phyloP scores from a whole-genome alignment of 169 alveolate genomes.

The Plasmodium inui region DNA sequence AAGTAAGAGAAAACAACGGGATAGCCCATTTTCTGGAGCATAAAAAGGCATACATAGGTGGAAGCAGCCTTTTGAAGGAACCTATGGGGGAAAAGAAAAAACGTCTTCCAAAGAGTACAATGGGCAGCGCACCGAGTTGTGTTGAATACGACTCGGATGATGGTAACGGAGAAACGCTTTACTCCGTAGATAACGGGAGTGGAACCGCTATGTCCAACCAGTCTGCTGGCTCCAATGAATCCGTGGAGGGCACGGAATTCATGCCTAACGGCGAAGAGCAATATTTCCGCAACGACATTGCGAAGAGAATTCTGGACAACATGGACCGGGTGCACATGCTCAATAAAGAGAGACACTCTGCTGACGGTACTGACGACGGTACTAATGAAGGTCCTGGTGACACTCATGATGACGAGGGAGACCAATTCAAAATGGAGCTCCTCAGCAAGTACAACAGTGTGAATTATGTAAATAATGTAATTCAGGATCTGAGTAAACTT shows the following conservation, averaged over 20 bases:
- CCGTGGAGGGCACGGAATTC: neutral
- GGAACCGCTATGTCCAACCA: too few species aligned
- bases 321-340: neutral
- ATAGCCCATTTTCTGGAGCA: neutral
- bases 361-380: neutral
- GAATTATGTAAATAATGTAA: neutral
- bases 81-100: neutral
- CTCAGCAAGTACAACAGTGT: neutral
- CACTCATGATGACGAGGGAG: neutral
- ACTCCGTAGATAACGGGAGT: neutral
- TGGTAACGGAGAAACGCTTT: neutral
- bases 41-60: neutral
- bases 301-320: constrained; percentile 20
- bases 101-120: neutral
- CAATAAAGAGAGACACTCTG: neutral
- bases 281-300: neutral
- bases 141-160: neutral
- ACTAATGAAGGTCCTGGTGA: too few species aligned
- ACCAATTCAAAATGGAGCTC: neutral
- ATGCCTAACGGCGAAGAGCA: neutral
- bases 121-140: neutral
- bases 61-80: neutral
- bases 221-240: neutral
- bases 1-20: neutral
- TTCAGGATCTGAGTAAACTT: neutral